Conservation (phyloP, 306 rosid genomes). For the Inga laurina region DNA sequence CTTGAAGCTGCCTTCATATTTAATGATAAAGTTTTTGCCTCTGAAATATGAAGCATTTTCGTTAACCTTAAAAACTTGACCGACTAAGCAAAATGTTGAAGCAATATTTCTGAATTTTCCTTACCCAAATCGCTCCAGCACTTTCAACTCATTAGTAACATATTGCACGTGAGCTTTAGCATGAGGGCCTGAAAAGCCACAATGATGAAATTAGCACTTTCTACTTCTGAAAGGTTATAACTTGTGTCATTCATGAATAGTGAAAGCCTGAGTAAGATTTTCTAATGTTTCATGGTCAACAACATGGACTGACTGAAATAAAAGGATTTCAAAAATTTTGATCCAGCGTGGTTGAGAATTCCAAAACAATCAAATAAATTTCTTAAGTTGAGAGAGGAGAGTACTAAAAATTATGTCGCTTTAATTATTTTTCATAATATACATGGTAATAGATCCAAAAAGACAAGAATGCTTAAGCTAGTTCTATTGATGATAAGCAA, state of each 20-base stretch:
- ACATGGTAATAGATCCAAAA: background rate
- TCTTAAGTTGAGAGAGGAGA: slow-evolving; percentile 8
- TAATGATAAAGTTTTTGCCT: slow-evolving; percentile 53
- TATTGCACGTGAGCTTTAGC: slow-evolving; percentile 46
- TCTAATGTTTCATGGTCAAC: background rate
- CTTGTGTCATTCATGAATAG: background rate
- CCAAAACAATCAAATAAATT: background rate
- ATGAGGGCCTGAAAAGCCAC: slow-evolving; percentile 48
- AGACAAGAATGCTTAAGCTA: background rate
- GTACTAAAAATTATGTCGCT: background rate
- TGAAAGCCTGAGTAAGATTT: background rate
- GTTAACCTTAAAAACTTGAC: background rate
- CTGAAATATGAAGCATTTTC: slow-evolving; percentile 33
- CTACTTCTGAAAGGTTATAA: background rate
- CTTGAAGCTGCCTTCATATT: slow-evolving; percentile 48
- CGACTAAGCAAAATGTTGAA: background rate
- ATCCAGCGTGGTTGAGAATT: background rate
- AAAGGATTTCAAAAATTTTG: background rate
- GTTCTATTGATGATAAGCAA: background rate
- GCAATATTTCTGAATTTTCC: slow-evolving; percentile 5
- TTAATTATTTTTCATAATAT: background rate
- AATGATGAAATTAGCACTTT: background rate
- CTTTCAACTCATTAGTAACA: slow-evolving; percentile 46
- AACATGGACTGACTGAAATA: background rate
- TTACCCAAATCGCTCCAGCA: slow-evolving; percentile 62